Percentiles rank a stretch among this genome's conserved stretches.
Evolutionary conservation across 2,329 filamentous ascomycete genomes (phyloP).

Genomic region (Aspergillus chevalieri): DNA sequence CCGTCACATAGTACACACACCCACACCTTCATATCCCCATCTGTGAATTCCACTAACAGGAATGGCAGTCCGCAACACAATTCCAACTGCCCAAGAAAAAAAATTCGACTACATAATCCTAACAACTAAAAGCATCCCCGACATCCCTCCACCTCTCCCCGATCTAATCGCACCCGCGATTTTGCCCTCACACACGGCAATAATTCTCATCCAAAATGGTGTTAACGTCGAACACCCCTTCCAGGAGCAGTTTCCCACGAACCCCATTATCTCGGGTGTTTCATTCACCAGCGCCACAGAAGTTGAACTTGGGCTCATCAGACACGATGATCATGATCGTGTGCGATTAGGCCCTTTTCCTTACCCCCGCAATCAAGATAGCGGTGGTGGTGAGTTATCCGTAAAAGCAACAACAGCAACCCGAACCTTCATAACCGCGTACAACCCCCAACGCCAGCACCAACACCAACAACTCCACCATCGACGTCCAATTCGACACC

Average conservation of each 20-base stretch:
- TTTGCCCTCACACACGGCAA: constrained; percentile 45
- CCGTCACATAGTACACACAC: constrained; percentile 35
- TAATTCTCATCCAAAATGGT: constrained; percentile 58
- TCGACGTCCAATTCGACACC: constrained; percentile 24
- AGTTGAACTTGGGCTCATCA: constrained; percentile 41
- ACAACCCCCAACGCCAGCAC: constrained; percentile 46
- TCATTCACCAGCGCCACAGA: constrained; percentile 50
- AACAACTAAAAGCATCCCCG: constrained; percentile 56
- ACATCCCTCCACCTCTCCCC: constrained; percentile 44
- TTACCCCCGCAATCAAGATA: constrained; percentile 4
- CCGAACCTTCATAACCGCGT: constrained; percentile 42
- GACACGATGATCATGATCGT: constrained; percentile 49
- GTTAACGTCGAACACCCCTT: constrained; percentile 58
- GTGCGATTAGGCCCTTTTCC: constrained; percentile 48
- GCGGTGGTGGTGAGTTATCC: not conserved
- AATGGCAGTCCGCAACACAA: constrained; percentile 39
- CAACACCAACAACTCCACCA: constrained; percentile 44
- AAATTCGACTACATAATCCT: constrained; percentile 53
- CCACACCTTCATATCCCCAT: not conserved
- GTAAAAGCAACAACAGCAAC: constrained; percentile 22
- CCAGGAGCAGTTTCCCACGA: constrained; percentile 45
- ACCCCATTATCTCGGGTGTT: constrained; percentile 49
- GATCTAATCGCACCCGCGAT: constrained; percentile 50
- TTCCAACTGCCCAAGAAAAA: constrained; percentile 31
- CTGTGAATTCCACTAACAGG: not conserved